Evolutionary conservation across 2,329 filamentous ascomycete species (phyloP).

Genomic region (Ceratocystis papillata): DNA sequence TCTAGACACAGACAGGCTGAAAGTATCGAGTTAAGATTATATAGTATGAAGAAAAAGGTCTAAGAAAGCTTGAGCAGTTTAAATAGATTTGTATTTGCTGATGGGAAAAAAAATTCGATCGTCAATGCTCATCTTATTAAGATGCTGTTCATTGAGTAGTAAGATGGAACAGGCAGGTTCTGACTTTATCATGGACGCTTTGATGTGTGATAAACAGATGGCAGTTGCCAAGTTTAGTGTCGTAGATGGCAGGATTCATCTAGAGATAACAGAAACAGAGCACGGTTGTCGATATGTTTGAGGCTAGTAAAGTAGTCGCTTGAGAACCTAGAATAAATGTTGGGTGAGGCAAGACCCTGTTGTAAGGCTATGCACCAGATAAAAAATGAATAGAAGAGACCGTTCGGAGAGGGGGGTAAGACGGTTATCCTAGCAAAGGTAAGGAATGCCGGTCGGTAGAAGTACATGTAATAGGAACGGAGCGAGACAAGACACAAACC

Average conservation of each 20-base stretch:
- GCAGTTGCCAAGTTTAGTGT: slow-evolving; percentile 2
- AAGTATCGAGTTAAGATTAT: background rate
- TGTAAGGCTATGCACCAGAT: background rate
- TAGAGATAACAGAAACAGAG: slow-evolving; percentile 4
- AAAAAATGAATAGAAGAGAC: no score
- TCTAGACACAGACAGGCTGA: no score
- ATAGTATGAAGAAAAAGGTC: background rate
- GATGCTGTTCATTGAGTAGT: background rate
- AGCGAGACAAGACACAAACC: no score
- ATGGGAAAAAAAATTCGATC: background rate
- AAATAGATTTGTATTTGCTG: background rate
- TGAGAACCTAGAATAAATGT: background rate
- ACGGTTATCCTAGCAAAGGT: no score
- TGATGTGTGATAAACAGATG: background rate
- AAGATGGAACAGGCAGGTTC: background rate
- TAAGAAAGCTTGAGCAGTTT: background rate
- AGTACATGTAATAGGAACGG: no score
- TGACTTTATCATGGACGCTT: slow-evolving; percentile 2
- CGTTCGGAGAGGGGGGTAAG: no score
- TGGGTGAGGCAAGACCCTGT: background rate
- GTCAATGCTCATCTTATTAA: background rate
- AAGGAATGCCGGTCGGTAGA: no score
- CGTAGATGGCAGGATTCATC: background rate
- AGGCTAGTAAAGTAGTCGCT: background rate
- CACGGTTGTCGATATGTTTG: background rate